Base-by-base conservation (phyloP, 306 rosid genomes). In the Vicia villosa region DNA sequence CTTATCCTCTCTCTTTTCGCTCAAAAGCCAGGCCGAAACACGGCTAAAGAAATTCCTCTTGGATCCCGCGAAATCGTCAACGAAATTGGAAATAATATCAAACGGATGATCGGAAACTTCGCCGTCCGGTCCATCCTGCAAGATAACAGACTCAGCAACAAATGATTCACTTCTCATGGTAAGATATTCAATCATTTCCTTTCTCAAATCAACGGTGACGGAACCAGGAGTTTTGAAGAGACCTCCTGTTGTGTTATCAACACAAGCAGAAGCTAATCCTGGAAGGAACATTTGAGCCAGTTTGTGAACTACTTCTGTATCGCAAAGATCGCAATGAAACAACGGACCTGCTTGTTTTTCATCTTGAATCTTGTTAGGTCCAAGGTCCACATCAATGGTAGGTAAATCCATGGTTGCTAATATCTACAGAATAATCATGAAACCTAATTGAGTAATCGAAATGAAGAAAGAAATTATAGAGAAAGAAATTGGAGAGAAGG, bases 1-100 rank as follows among this genome's bases (percentile, higher is more conserved):
- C 1, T 86, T 93, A 60, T 93, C 98, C 76, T 93, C 98, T 74
- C 96, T 82, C 77, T 77, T 83, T n/a, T 93, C 97, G 26, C 94
- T 90, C 1, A 93, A 77, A 61, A 93, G 58, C 97, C 97, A 90
- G 20, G 88, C 97, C 0, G 97, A 88, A 54, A 90, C 89, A 62
- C 86, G 79, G 56, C 96, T 80, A 41, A 88, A 85, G 57, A 90
- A 74, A 84, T 85, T 93, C 74, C 88, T 82, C 85, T 88, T 88
- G 3, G 73, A 75, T 61, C 66, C 62, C 6, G 78, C 88, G 74
- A 90, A 93, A 52, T 90, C 95, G 5, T 90, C 98, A 57, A 90
- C 87, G 63, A 90, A 88, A 76, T 63, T 77, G 57, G 91, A 81
- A 65, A 93, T 73, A 11, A 93, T 80, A 40, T 86, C 97, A 15